Base-by-base conservation (phyloP, 306 rosid genomes). In the Quercus cerris region DNA sequence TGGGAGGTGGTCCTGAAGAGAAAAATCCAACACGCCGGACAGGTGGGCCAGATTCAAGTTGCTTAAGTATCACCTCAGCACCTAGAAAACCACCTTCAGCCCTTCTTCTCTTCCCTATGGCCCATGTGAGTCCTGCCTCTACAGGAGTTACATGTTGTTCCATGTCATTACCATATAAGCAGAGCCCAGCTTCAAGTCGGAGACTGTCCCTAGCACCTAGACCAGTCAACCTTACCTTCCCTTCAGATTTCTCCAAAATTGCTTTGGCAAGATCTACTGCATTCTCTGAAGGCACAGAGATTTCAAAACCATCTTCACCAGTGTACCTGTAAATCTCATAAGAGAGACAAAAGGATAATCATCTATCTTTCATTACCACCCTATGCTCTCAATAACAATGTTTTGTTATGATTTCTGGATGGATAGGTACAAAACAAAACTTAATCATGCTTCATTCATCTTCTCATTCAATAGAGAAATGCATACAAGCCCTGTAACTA, bases 81-180 rank as follows among this genome's bases (percentile, higher is more conserved):
- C 99, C 99, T 0, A 95, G 94, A 84, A 95, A 95, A 61, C 99
- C 99, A 58, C 99, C 99, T 85, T 93, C 98, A 27, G 98, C 98
- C 84, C 98, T 89, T 75, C 99, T 91, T 46, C 99, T 88, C 87
- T 95, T 95, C 59, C 97, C 98, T 79, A 95, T 89, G 51, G 99
- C 99, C 98, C 99, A 95, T 72, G 99, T 81, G 46, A 95, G 97
- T 68, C 98, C 99, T n/a, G 98, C 99, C 87, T 95, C 99, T 22
- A 95, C 83, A 14, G 99, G 99, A 57, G 99, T 88, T 79, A 19
- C 86, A 85, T 93, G 97, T 75, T 96, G 98, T 58, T 93, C 99
- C 97, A 96, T 73, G 85, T 96, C 99, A 78, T 90, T 96, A 6
- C 99, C 99, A 22, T 96, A 96, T 69, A 96, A 84, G 78, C 99